Percentiles rank a stretch among this genome's conserved stretches.
phyloP scores from a whole-genome alignment of 129 eudicot species.

The Erigeron canadensis region DNA sequence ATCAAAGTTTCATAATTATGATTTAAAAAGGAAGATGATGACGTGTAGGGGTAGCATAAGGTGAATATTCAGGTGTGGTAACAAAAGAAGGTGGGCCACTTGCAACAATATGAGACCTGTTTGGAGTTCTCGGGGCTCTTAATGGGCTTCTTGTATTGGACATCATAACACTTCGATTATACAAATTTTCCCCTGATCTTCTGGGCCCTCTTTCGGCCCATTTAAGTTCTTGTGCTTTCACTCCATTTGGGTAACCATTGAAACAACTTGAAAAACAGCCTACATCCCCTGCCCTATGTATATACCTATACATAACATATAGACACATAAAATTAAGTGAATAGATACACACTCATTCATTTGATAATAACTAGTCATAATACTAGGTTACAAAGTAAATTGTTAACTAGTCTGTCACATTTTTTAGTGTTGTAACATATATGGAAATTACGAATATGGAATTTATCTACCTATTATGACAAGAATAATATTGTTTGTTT shows the following conservation, averaged over 20 bases:
- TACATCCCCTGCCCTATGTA: constrained; percentile 59
- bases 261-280: constrained; percentile 65
- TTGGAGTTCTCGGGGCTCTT: constrained; percentile 44
- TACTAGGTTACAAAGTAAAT: background rate
- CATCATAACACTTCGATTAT: constrained; percentile 46
- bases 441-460: no score
- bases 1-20: background rate
- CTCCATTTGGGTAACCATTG: constrained; percentile 49
- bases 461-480: no score
- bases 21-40: constrained; percentile 59
- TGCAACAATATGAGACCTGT: constrained; percentile 14
- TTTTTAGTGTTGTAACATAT: no score
- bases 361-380: background rate
- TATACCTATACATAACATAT: constrained; percentile 49
- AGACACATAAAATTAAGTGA: background rate
- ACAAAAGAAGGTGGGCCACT: constrained; percentile 59
- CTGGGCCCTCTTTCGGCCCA: constrained; percentile 91
- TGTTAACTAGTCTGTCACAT: no score
- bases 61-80: constrained; percentile 54
- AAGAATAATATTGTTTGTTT: background rate
- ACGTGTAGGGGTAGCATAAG: constrained; percentile 43
- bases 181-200: constrained; percentile 42
- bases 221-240: constrained; percentile 57
- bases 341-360: background rate
- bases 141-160: constrained; percentile 48